phyloP scores from a whole-genome alignment of 2,329 filamentous ascomycete species.

The Pseudogymnoascus sp. region DNA sequence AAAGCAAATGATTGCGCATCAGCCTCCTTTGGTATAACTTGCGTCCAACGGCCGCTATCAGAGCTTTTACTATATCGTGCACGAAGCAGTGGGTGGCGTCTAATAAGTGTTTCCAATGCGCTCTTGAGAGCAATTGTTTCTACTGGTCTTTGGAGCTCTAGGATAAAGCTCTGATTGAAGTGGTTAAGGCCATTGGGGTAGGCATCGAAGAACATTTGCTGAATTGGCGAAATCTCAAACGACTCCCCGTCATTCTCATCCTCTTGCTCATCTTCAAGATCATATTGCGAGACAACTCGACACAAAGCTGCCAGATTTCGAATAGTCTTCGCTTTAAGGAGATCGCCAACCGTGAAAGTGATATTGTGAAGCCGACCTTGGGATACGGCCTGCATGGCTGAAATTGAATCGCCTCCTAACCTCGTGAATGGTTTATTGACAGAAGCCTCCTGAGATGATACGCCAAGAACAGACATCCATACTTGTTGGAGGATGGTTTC shows the following conservation, averaged over 20 bases:
- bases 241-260: slow-evolving; percentile 10
- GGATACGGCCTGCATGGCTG: slow-evolving; percentile 20
- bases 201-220: slow-evolving; percentile 22
- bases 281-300: neutral
- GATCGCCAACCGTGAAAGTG: slow-evolving; percentile 16
- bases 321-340: slow-evolving; percentile 19
- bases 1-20: slow-evolving; percentile 30
- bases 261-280: neutral
- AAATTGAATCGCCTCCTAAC: slow-evolving; percentile 19
- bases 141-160: slow-evolving; percentile 13
- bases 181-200: slow-evolving; percentile 16
- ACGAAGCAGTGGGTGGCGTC: slow-evolving; percentile 35
- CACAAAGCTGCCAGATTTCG: neutral
- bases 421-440: slow-evolving; percentile 13
- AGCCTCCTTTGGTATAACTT: slow-evolving; percentile 24
- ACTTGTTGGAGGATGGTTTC: neutral
- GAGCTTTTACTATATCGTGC: slow-evolving; percentile 30
- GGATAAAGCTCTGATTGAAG: slow-evolving; percentile 25
- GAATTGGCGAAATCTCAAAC: slow-evolving; percentile 24
- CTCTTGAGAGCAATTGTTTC: slow-evolving; percentile 2
- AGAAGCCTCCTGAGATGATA: neutral
- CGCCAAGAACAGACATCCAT: neutral
- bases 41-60: slow-evolving; percentile 28
- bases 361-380: slow-evolving; percentile 14
- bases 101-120: slow-evolving; percentile 29